Evolutionary conservation across 1,284 basidiomycete species (phyloP), one percentile per base, ranked within the genome.

Genomic region (Puccinia coronata): DNA sequence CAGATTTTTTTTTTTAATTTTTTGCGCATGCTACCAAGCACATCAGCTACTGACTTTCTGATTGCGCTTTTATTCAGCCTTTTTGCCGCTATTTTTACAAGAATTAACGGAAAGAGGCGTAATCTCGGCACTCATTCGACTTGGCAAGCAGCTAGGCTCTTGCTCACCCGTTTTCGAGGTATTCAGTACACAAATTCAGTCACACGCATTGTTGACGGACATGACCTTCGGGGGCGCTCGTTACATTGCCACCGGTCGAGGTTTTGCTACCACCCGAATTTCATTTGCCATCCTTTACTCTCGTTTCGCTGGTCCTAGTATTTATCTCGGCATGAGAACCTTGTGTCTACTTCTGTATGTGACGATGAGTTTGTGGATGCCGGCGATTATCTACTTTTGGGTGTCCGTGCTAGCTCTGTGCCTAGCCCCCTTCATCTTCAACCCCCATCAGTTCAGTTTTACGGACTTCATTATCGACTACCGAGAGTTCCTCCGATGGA

Each of bases 161-260:
- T 87, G 95, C 12, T 96, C 95, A n/a, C 94, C 94, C 1, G 90
- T 95, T 51, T 98, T 98, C 86, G 95, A 98, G 86, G 92, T 98
- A 73, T 98, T 97, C 88, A 92, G 93, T 31, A 97, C 95, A 0
- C 95, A 97, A 87, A 97, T 98, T 85, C 94, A 95, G 86, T 94
- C 94, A 74, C 93, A 98, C 85, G 97, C 95, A 41, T 95, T 97
- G 86, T 87, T 96, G 83, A 96, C 92, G 87, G 95, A 97, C 87
- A 88, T 97, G 88, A 95, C 93, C 3, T 96, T 96, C 83, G 95
- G 95, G 87, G 95, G 95, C 82, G 95, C 95, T 74, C 91, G 95
- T 82, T 98, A 97, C 87, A 98, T 98, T 84, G 95, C 95, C n/a
- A 98, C 95, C n/a, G 95, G 95, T 81, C 93, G 95, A 90, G 95